phyloP scores from a whole-genome alignment of 2,329 filamentous ascomycete genomes.

The Knufia petricola region DNA sequence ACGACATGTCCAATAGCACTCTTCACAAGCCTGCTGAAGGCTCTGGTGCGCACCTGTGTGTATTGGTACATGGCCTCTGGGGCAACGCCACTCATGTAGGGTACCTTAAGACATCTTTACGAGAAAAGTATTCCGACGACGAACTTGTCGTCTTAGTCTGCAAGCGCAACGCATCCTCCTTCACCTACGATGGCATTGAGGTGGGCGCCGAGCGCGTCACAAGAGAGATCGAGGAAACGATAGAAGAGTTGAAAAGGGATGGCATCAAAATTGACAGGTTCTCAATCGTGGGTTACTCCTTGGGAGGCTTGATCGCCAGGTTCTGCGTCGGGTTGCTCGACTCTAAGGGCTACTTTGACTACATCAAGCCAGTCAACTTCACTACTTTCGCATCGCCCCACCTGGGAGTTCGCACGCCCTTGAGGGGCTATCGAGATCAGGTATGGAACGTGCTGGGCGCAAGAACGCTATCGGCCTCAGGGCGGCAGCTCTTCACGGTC shows the following conservation, averaged over 20 bases:
- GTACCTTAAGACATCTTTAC: conserved; percentile 44
- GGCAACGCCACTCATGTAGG: conserved; percentile 47
- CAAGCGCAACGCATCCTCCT: conserved; percentile 43
- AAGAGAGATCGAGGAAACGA: conserved; percentile 51
- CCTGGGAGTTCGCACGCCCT: conserved; percentile 62
- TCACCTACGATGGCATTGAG: conserved; percentile 59
- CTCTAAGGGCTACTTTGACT: conserved; percentile 68
- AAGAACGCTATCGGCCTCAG: conserved; percentile 69
- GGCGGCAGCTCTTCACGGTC: conserved; percentile 76
- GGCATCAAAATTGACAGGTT: conserved; percentile 70
- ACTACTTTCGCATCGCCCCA: conserved; percentile 84
- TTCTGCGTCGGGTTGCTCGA: conserved; percentile 80
- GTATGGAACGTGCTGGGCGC: conserved; percentile 79
- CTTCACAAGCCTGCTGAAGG: conserved; percentile 14
- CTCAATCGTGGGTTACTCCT: conserved; percentile 79
- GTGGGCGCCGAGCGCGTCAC: conserved; percentile 58
- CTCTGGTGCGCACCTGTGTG: conserved; percentile 42
- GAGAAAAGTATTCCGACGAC: conserved; percentile 40
- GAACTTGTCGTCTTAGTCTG: conserved; percentile 47
- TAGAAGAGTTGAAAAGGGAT: conserved; percentile 44
- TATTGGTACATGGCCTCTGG: conserved; percentile 56
- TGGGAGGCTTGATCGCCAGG: conserved; percentile 76
- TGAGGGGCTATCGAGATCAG: conserved; percentile 55
- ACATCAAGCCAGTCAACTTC: conserved; percentile 81
- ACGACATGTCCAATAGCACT: conserved; percentile 15